Evolutionary conservation across 2,329 filamentous ascomycete genomes (phyloP), one percentile per base, ranked within the genome.

Genomic region (Pestalotiopsis sp.): DNA sequence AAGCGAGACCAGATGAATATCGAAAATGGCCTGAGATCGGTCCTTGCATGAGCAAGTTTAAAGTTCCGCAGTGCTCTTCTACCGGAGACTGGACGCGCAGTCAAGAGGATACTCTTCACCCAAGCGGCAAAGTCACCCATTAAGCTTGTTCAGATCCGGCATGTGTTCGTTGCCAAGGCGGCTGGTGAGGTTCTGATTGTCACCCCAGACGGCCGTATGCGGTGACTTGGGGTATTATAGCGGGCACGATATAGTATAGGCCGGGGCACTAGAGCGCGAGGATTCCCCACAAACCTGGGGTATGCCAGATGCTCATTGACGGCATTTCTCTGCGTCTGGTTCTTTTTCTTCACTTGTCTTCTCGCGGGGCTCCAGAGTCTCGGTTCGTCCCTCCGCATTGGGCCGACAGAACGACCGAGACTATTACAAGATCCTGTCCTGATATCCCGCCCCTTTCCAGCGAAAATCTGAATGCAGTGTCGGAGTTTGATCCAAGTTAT

Each of bases 241-340:
- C 36, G 63, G n/a, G n/a, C 41, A 25, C 38, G 38, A 64, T 64
- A 64, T 36, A 23, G 36, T 39, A 52, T 52, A 52, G 45, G 45
- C 45, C 45, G 17, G 45, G 45, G 17, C 45, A 20, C 45, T 52
- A 52, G 45, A 20, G 20, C 36, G 27, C 45, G 41, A 45, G n/a
- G 23, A 25, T 65, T 23, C 63, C 63, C 63, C 63, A 65, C 63
- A 65, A 65, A 65, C 63, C 63, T 55, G 63, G 63, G 63, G 49
- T 36, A 20, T 25, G 63, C 25, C n/a, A 57, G 25, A 9, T 31
- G 63, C 49, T 58, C 63, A 55, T 55, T 55, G 63, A 65, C 45
- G 45, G 63, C 49, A 55, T 58, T 58, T 49, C n/a, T 62, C 20
- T 36, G 59, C 59, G 39, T 62, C 14, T 36, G 5, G 3, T 23